A percentile compares a stretch with the other conserved stretches of the same genome.
Evolutionary conservation across 176 grass and related monocot genomes (phyloP).

Genomic region (Pontederia paniculata): DNA sequence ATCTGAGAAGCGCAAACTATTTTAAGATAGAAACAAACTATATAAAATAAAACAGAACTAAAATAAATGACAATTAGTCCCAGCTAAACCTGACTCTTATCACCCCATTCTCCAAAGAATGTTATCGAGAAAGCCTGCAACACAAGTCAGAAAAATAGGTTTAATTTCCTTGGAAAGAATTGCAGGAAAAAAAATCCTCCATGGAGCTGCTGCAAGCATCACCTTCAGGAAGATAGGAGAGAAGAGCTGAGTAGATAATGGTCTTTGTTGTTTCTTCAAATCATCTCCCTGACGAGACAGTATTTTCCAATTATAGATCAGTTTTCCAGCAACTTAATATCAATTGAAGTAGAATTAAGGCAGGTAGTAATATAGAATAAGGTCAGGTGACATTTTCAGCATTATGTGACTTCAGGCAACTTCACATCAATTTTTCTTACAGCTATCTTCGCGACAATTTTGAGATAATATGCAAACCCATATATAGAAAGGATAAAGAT

Average conservation of each 20-base stretch:
- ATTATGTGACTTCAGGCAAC: too few relatives aligned
- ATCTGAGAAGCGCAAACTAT: constrained; percentile 33
- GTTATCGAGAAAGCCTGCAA: constrained; percentile 93
- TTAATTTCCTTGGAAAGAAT: background rate
- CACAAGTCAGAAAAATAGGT: background rate
- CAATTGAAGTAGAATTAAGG: too few relatives aligned
- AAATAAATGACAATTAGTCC: constrained; percentile 13
- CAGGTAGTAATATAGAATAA: too few relatives aligned
- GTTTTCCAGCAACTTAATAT: too few relatives aligned
- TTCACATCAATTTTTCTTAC: too few relatives aligned
- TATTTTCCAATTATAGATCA: background rate
- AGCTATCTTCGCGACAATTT: too few relatives aligned
- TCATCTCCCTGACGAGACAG: constrained; percentile 48
- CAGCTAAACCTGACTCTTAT: constrained; percentile 84
- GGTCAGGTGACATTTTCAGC: too few relatives aligned
- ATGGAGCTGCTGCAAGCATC: background rate
- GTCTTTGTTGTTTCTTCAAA: constrained; percentile 66
- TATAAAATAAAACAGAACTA: background rate
- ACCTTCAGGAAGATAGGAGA: constrained; percentile 99
- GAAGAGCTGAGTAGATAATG: constrained; percentile 76
- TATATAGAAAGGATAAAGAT: too few relatives aligned
- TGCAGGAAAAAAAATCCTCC: background rate
- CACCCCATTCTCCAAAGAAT: constrained; percentile 99
- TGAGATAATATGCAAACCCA: too few relatives aligned
- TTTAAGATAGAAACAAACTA: background rate